Evolutionary conservation across 2,329 filamentous ascomycete genomes (phyloP).

Genomic region (Xylariaceae sp.): DNA sequence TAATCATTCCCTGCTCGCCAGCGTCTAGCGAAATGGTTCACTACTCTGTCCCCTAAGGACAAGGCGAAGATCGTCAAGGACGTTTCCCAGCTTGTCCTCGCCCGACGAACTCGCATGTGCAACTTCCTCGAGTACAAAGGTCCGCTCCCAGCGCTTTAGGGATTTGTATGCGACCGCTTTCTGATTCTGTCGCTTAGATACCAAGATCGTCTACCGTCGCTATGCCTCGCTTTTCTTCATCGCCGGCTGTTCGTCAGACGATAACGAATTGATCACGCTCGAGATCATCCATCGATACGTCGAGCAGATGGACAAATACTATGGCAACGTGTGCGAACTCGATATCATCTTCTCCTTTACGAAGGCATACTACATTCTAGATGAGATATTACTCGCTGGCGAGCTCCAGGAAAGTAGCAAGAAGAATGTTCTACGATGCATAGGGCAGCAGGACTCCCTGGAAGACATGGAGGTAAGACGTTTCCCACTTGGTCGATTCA

Average conservation of each 20-base stretch:
- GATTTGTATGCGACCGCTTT: background rate
- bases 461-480: slow-evolving; percentile 96
- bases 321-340: slow-evolving; percentile 98
- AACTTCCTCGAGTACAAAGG: slow-evolving; percentile 99
- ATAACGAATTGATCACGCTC: slow-evolving; percentile 97
- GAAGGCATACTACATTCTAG: slow-evolving; percentile 98
- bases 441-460: slow-evolving; percentile 92
- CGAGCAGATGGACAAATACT: slow-evolving; percentile 99
- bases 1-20: slow-evolving; percentile 37
- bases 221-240: slow-evolving; percentile 99
- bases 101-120: slow-evolving; percentile 96
- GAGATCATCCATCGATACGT: slow-evolving; percentile 99
- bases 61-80: slow-evolving; percentile 99
- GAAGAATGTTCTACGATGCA: slow-evolving; percentile 95
- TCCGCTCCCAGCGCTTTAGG: slow-evolving; percentile 33
- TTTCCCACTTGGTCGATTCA: slow-evolving; percentile 10
- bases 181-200: slow-evolving; percentile 59
- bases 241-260: slow-evolving; percentile 90
- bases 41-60: slow-evolving; percentile 91
- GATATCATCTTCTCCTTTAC: slow-evolving; percentile 99
- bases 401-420: slow-evolving; percentile 99
- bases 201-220: slow-evolving; percentile 96
- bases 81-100: slow-evolving; percentile 94
- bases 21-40: slow-evolving; percentile 99
- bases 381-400: slow-evolving; percentile 89